phyloP scores from a whole-genome alignment of 345 rosid genomes.

The Murraya paniculata region DNA sequence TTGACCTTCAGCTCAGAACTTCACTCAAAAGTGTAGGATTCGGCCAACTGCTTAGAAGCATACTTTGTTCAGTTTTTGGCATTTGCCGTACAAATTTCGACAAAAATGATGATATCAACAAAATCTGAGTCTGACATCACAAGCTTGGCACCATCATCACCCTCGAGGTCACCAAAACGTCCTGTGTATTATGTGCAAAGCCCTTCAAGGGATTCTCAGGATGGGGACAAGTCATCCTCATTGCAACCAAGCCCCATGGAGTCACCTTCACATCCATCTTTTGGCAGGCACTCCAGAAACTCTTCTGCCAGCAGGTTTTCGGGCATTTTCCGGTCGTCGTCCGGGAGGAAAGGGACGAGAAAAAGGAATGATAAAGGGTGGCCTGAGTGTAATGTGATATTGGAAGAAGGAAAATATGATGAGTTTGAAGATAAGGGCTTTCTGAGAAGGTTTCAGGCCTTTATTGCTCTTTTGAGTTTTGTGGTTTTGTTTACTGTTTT shows the following conservation, averaged over 20 bases:
- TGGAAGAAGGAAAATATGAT: conserved; percentile 75
- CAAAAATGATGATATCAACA: conserved; percentile 45
- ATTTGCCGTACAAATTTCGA: neutral
- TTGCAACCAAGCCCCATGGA: conserved; percentile 80
- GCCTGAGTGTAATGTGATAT: conserved; percentile 69
- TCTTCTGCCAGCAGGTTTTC: conserved; percentile 82
- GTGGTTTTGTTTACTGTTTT: conserved; percentile 53
- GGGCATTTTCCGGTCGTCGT: conserved; percentile 74
- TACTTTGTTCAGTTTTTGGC: neutral
- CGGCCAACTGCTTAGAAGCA: neutral
- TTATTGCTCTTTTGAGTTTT: conserved; percentile 53
- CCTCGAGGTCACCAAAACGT: conserved; percentile 74
- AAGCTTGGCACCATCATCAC: conserved; percentile 76
- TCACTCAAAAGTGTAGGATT: neutral
- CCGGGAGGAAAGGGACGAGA: conserved; percentile 49
- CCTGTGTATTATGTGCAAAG: conserved; percentile 76
- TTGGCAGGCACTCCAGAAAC: conserved; percentile 81
- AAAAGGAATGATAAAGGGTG: conserved; percentile 78
- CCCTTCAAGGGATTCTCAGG: conserved; percentile 91
- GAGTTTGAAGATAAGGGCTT: conserved; percentile 54
- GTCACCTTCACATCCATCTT: conserved; percentile 78
- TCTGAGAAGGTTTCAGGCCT: conserved; percentile 53
- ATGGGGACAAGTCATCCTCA: conserved; percentile 77
- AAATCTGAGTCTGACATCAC: conserved; percentile 78
- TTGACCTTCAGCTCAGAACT: neutral